Evolutionary conservation across 1,139 yeast genomes (phyloP), one percentile per base, ranked within the genome.

Genomic region (Trichomonascaceae sp.): DNA sequence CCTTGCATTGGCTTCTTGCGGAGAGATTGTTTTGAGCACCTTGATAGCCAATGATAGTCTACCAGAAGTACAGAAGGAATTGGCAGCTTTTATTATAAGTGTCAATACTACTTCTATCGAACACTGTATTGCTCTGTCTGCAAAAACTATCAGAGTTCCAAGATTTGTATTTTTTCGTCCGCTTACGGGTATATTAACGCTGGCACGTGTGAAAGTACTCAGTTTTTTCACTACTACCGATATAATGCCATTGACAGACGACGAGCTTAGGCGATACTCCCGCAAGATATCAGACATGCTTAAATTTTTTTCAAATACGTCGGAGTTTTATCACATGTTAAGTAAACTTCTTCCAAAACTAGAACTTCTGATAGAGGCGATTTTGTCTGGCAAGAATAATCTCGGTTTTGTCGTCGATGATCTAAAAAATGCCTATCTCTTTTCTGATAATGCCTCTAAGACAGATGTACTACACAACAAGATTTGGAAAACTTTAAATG

Each of bases 81-180:
- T 36, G 17, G 41, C 41, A 13, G 41, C 41, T 36, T 36, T 36
- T 15, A 36, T 36, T 15, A 13, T 36, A 15, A 36, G 41, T 36
- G 17, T 13, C 17, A 36, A 36, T 36, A 15, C 17, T 36, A 36
- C 15, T 13, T 36, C 41, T 36, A 36, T 36, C 17, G 41, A 36
- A 13, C 4, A 13, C 9, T 36, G 15, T n/a, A 3, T n/a, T n/a
- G 41, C 41, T 13, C 13, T 36, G 17, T 13, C 8, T 13, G 9
- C 41, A 36, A 36, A 7, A 15, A 36, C 41, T 36, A 15, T 36
- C 17, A 36, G 41, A 36, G 15, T 36, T 36, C 52, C 52, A 2
- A 50, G 45, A 27, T 50, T 30, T 44, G 44, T 44, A 2, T 45
- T 19, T 19, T 44, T 22, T 19, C 45, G 52, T 17, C 52, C 52